phyloP scores from a whole-genome alignment of 164 flowering plant genomes.

The Umbilicus rupestris region DNA sequence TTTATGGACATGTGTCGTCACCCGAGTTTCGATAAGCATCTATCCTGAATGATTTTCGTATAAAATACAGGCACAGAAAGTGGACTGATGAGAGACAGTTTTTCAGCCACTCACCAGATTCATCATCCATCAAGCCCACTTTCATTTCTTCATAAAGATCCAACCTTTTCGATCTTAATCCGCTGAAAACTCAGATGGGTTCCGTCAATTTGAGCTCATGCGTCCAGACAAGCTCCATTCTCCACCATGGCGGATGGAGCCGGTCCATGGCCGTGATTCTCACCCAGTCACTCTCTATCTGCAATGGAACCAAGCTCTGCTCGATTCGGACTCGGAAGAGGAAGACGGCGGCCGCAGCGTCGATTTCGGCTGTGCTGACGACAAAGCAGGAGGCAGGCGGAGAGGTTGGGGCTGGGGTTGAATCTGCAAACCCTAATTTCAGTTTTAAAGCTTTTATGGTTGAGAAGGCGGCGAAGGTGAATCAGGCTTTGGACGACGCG shows the following conservation, averaged over 20 bases:
- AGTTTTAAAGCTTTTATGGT: constrained; percentile 51
- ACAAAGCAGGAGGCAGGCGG: constrained; percentile 18
- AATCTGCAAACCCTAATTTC: constrained; percentile 18
- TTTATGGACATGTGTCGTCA: no score
- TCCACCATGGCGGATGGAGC: no score
- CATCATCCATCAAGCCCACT: not conserved
- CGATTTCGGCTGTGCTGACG: constrained; percentile 28
- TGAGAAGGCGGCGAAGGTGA: constrained; percentile 39
- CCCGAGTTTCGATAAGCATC: no score
- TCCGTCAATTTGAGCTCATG: not conserved
- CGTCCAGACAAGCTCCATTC: not conserved
- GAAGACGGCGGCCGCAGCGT: no score
- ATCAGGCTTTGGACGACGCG: constrained; percentile 46
- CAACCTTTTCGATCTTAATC: not conserved
- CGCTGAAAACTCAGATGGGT: not conserved
- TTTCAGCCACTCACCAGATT: not conserved
- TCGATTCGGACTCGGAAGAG: not conserved
- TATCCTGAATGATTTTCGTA: no score
- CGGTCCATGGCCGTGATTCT: not conserved
- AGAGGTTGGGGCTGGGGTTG: constrained; percentile 4
- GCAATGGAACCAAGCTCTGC: not conserved
- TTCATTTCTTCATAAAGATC: not conserved
- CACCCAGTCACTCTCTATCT: not conserved
- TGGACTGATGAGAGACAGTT: no score
- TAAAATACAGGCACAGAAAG: no score